These are phyloP conservation scores for Rhynchosporium graminicola DNA, from an alignment of 2,329 filamentous ascomycete genomes.

Conservation along the genomic window DNA sequence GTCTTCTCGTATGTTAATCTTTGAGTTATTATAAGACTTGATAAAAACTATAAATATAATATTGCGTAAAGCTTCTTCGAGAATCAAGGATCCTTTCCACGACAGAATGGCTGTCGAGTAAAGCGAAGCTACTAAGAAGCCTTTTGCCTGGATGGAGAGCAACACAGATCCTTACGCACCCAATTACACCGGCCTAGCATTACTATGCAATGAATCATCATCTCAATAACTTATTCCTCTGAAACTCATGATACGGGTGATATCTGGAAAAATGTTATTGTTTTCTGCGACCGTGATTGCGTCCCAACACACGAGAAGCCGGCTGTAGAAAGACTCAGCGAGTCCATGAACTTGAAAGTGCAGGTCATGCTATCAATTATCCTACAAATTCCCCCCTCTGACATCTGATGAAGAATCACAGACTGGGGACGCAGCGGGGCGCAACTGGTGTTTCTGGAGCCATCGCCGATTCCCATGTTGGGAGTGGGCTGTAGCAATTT, in stretches of 20 bases:
- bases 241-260: constrained; percentile 1
- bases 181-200: constrained; percentile 12
- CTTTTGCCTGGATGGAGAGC: constrained; percentile 20
- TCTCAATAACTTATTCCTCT: background rate
- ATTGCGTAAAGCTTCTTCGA: constrained; percentile 20
- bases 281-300: constrained; percentile 22
- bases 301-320: constrained; percentile 5
- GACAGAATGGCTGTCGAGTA: constrained; percentile 16
- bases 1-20: constrained; percentile 33
- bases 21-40: constrained; percentile 15
- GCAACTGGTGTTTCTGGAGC: background rate
- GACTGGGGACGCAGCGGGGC: background rate
- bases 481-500: background rate
- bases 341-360: constrained; percentile 5
- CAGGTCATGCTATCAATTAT: constrained; percentile 16
- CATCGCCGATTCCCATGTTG: background rate
- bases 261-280: constrained; percentile 21
- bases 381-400: background rate
- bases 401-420: background rate
- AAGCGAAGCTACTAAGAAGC: constrained; percentile 15
- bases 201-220: constrained; percentile 1
- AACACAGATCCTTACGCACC: constrained; percentile 15
- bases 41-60: too few relatives aligned
- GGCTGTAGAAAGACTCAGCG: constrained; percentile 2
- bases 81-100: constrained; percentile 9